Conservation (phyloP, 176 grass and related monocot species). For the Miscanthus lutarioriparius region DNA sequence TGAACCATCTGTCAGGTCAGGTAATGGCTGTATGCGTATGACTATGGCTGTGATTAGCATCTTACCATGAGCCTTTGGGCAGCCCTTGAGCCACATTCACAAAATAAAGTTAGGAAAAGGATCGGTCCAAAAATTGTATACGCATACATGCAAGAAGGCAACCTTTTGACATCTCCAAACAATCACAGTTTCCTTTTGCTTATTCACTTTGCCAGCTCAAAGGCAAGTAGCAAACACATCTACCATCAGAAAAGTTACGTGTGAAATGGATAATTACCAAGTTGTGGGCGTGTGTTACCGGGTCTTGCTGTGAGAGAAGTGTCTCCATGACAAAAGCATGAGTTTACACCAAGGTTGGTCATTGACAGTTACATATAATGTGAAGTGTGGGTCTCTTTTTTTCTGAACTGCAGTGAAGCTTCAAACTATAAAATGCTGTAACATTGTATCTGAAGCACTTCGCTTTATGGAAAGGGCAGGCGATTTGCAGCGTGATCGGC, state of each 20-base stretch:
- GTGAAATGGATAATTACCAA: neutral
- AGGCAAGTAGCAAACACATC: neutral
- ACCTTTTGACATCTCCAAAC: slow-evolving; percentile 21
- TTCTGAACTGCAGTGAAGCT: neutral
- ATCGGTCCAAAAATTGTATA: slow-evolving; percentile 15
- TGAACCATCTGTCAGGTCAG: neutral
- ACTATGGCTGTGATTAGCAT: neutral
- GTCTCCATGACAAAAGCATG: slow-evolving; percentile 20
- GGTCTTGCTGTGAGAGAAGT: slow-evolving; percentile 37
- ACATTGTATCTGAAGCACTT: slow-evolving; percentile 22
- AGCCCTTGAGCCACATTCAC: neutral
- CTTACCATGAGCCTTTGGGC: neutral
- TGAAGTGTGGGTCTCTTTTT: neutral
- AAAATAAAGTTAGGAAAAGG: slow-evolving; percentile 24
- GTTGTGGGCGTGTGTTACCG: neutral
- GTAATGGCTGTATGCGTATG: neutral
- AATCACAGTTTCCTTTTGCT: neutral
- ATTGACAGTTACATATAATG: neutral
- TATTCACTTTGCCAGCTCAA: slow-evolving; percentile 14
- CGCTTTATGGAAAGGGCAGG: slow-evolving; percentile 27
- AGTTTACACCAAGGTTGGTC: slow-evolving; percentile 22
- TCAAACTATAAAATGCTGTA: slow-evolving; percentile 14
- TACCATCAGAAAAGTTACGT: neutral
- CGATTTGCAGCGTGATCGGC: neutral
- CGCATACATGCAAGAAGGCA: slow-evolving; percentile 24